These are phyloP conservation scores for Schoenoplectus tabernaemontani DNA, from an alignment of 202 grass and related monocot species.

Conservation along the genomic window DNA sequence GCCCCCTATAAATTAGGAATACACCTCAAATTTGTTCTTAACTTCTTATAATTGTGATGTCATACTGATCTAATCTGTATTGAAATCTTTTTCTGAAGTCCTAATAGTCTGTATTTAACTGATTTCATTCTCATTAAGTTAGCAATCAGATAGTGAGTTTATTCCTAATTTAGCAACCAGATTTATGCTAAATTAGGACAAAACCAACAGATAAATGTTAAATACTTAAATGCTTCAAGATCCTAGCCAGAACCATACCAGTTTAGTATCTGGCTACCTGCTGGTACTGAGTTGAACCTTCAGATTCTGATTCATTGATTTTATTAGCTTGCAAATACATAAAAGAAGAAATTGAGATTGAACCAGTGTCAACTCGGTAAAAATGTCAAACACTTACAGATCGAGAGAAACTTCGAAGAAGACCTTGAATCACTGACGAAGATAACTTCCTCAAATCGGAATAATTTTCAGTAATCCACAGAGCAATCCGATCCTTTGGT, in stretches of 20 bases:
- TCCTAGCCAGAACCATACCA: background rate
- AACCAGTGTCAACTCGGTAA: background rate
- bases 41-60: background rate
- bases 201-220: too few relatives aligned
- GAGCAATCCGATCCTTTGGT: constrained; percentile 26
- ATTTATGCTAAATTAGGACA: too few relatives aligned
- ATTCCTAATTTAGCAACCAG: too few relatives aligned
- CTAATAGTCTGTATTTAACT: background rate
- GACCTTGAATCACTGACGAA: constrained; percentile 38
- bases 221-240: too few relatives aligned
- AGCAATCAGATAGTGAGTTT: too few relatives aligned
- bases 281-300: background rate
- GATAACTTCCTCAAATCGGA: constrained; percentile 38
- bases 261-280: background rate
- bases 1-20: constrained; percentile 38
- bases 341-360: too few relatives aligned
- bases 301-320: background rate
- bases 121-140: background rate
- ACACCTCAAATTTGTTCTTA: background rate
- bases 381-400: constrained; percentile 27
- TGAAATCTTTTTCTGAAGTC: background rate
- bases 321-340: too few relatives aligned
- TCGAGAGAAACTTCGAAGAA: constrained; percentile 66
- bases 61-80: background rate
- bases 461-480: constrained; percentile 59